phyloP scores from a whole-genome alignment of 352 stramenopile species.

The Phytophthora sp. region DNA sequence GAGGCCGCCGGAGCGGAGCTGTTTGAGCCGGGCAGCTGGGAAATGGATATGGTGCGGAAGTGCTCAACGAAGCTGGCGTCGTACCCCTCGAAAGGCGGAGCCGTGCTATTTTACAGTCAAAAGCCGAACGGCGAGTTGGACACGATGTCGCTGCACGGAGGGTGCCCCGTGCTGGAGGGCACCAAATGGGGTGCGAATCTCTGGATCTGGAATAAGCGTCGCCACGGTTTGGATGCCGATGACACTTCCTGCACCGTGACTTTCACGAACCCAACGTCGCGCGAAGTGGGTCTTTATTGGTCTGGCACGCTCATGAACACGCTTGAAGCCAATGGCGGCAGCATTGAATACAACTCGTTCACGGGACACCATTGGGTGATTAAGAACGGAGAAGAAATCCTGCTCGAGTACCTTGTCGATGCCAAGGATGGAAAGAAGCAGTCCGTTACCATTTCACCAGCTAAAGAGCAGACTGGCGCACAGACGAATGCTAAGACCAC shows the following conservation, averaged over 20 bases:
- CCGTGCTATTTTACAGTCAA: constrained; percentile 98
- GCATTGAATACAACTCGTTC: constrained; percentile 67
- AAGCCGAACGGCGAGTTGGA: constrained; percentile 94
- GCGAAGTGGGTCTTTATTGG: constrained; percentile 68
- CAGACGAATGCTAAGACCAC: neutral
- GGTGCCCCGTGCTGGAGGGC: constrained; percentile 95
- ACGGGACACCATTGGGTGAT: constrained; percentile 73
- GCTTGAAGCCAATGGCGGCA: constrained; percentile 50
- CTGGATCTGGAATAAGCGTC: constrained; percentile 96
- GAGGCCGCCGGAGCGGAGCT: constrained; percentile 51
- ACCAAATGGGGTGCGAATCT: constrained; percentile 98
- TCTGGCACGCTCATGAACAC: constrained; percentile 72
- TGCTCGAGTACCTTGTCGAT: constrained; percentile 62
- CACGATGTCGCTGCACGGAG: constrained; percentile 87
- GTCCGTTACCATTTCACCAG: constrained; percentile 48
- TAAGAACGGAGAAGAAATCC: constrained; percentile 54
- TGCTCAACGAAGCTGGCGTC: constrained; percentile 79
- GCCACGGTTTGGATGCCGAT: constrained; percentile 62
- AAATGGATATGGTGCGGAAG: constrained; percentile 80
- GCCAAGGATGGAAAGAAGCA: constrained; percentile 56
- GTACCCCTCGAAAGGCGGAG: constrained; percentile 88
- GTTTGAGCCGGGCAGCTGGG: constrained; percentile 71
- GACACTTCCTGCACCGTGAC: constrained; percentile 56
- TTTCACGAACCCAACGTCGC: constrained; percentile 73
- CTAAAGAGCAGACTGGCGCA: constrained; percentile 20